These are phyloP conservation scores for Thermomyces lanuginosus DNA, from an alignment of 2,329 filamentous ascomycete genomes.

Conservation along the genomic window DNA sequence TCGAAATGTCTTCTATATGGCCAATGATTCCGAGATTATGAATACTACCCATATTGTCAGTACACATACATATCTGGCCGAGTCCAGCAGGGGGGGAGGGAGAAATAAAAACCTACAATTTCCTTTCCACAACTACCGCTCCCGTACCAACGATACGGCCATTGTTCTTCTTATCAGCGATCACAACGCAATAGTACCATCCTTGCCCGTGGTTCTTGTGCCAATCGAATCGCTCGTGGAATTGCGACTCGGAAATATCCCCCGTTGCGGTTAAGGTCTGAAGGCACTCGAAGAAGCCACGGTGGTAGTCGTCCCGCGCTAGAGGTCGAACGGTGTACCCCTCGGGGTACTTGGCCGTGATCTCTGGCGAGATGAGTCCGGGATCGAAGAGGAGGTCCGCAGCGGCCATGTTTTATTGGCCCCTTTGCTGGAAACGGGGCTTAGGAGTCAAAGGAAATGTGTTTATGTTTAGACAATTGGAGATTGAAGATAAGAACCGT, in stretches of 20 bases:
- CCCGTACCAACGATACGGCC: conserved; percentile 5
- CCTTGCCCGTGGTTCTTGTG: conserved; percentile 4
- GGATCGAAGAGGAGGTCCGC: conserved; percentile 5
- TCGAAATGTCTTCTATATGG: conserved; percentile 6
- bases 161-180: conserved; percentile 3
- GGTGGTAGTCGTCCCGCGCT: conserved; percentile 6
- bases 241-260: conserved; percentile 4
- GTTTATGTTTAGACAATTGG: too few species aligned
- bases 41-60: conserved; percentile 2
- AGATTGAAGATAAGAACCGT: too few species aligned
- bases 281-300: conserved; percentile 5
- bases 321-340: conserved; percentile 6
- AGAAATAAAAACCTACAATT: conserved; percentile 4
- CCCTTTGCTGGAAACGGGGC: too few species aligned
- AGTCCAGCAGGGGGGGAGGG: too few species aligned
- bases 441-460: too few species aligned
- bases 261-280: conserved; percentile 4
- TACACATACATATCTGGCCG: too few species aligned
- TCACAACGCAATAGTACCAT: conserved; percentile 6
- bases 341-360: conserved; percentile 3
- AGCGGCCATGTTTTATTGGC: too few species aligned
- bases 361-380: conserved; percentile 3
- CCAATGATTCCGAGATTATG: conserved; percentile 5
- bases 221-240: conserved; percentile 5
- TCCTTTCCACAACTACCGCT: conserved; percentile 4